Conservation (phyloP, 352 stramenopile species). For the Peronospora destructor region DNA sequence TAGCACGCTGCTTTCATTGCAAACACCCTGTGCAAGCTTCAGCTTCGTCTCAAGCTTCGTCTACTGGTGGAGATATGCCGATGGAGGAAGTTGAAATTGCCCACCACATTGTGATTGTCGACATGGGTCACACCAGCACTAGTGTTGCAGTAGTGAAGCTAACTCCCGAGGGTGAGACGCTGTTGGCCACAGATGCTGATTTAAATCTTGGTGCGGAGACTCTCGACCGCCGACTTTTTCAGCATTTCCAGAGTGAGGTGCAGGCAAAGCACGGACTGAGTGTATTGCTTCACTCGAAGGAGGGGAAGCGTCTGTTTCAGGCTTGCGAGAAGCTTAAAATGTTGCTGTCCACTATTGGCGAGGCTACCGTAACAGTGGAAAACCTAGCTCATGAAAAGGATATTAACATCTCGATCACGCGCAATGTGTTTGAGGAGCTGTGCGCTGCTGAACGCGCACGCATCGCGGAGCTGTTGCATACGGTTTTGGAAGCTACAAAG, state of each 20-base stretch:
- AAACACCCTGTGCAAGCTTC: constrained; percentile 65
- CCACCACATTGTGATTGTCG: constrained; percentile 75
- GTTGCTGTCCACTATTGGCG: constrained; percentile 80
- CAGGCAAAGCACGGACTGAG: constrained; percentile 43
- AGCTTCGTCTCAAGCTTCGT: background rate
- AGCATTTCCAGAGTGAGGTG: constrained; percentile 70
- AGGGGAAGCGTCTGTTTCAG: constrained; percentile 81
- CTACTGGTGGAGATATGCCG: constrained; percentile 16
- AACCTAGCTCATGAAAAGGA: constrained; percentile 81
- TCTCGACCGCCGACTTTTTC: constrained; percentile 71
- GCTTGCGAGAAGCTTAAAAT: constrained; percentile 87
- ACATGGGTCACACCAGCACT: constrained; percentile 82
- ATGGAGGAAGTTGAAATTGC: constrained; percentile 24
- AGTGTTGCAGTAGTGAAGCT: constrained; percentile 68
- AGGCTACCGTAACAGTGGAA: constrained; percentile 75
- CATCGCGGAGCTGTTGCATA: constrained; percentile 49
- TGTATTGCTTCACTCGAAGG: constrained; percentile 61
- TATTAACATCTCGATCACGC: constrained; percentile 64
- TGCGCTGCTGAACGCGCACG: constrained; percentile 43
- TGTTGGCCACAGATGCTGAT: constrained; percentile 52
- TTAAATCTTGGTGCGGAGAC: constrained; percentile 59
- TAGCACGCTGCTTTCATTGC: constrained; percentile 71
- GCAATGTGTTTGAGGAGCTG: constrained; percentile 63
- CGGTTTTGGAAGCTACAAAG: constrained; percentile 38
- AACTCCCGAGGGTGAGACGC: constrained; percentile 44